phyloP scores from a whole-genome alignment of 345 rosid genomes.

The Aquilaria yunnanensis region DNA sequence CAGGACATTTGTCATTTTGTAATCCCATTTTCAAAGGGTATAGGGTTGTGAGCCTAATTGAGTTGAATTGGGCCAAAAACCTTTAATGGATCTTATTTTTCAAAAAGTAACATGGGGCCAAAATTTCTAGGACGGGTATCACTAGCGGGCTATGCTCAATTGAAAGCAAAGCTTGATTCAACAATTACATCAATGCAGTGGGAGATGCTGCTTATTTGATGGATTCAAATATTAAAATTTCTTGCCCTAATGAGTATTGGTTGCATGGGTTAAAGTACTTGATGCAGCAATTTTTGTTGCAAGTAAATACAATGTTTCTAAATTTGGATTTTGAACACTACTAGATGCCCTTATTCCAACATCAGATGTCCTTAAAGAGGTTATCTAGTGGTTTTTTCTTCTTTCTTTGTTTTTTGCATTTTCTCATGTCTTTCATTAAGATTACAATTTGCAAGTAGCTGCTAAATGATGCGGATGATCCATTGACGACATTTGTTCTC shows the following conservation, averaged over 20 bases:
- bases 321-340: conserved; percentile 82
- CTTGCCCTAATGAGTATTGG: conserved; percentile 12
- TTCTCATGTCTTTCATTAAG: conserved; percentile 3
- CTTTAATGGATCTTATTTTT: too few species aligned
- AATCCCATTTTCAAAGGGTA: too few species aligned
- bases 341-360: conserved; percentile 97
- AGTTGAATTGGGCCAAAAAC: too few species aligned
- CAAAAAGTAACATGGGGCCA: too few species aligned
- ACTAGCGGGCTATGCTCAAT: conserved; percentile 43
- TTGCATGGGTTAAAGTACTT: conserved; percentile 80
- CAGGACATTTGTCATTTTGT: too few species aligned
- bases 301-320: conserved; percentile 91
- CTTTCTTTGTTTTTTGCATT: not conserved
- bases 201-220: conserved; percentile 34
- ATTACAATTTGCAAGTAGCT: conserved; percentile 38
- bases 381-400: conserved; percentile 11
- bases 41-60: too few species aligned
- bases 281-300: conserved; percentile 77
- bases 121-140: too few species aligned
- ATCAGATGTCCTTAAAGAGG: conserved; percentile 72
- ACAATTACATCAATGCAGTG: conserved; percentile 61
- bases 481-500: conserved; percentile 55
- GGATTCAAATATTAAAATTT: conserved; percentile 2
- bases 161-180: conserved; percentile 51
- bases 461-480: conserved; percentile 65